phyloP scores from a whole-genome alignment of 345 rosid species.

The Syzygium oleosum region DNA sequence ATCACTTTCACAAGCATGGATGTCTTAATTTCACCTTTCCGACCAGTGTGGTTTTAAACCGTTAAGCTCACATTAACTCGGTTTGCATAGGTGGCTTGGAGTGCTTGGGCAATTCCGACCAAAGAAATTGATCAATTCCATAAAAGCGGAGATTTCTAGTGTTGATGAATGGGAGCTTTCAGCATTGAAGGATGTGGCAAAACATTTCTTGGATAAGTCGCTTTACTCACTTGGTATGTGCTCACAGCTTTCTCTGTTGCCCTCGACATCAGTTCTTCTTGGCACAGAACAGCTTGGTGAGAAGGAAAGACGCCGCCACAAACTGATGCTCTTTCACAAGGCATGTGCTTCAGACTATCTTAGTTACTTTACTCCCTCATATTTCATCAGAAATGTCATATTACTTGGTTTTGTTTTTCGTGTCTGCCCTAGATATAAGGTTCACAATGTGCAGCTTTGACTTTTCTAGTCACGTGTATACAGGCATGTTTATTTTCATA shows the following conservation, averaged over 20 bases:
- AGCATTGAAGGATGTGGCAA: slow-evolving; percentile 39
- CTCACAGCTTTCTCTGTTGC: slow-evolving; percentile 45
- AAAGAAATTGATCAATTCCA: slow-evolving; percentile 51
- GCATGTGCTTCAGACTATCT: slow-evolving; percentile 15
- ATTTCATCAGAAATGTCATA: neutral
- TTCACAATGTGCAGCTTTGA: neutral
- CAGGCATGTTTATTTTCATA: neutral
- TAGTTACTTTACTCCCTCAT: neutral
- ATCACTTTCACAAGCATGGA: neutral
- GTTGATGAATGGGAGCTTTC: slow-evolving; percentile 45
- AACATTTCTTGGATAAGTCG: slow-evolving; percentile 64
- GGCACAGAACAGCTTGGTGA: slow-evolving; percentile 56
- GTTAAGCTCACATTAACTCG: neutral
- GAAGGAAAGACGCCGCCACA: slow-evolving; percentile 40
- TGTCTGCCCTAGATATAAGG: neutral
- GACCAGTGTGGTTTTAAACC: neutral
- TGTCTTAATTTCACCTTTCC: neutral
- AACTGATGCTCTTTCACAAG: slow-evolving; percentile 60
- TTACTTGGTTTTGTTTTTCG: neutral
- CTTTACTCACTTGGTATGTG: slow-evolving; percentile 55
- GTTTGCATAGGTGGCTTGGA: slow-evolving; percentile 60
- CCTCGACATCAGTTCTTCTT: slow-evolving; percentile 40
- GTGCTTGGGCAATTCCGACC: slow-evolving; percentile 74
- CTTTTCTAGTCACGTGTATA: neutral
- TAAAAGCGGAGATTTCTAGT: slow-evolving; percentile 40